These are phyloP conservation scores for Ganoderma resinaceum DNA, from an alignment of 1,284 basidiomycete genomes.

Conservation along the genomic window DNA sequence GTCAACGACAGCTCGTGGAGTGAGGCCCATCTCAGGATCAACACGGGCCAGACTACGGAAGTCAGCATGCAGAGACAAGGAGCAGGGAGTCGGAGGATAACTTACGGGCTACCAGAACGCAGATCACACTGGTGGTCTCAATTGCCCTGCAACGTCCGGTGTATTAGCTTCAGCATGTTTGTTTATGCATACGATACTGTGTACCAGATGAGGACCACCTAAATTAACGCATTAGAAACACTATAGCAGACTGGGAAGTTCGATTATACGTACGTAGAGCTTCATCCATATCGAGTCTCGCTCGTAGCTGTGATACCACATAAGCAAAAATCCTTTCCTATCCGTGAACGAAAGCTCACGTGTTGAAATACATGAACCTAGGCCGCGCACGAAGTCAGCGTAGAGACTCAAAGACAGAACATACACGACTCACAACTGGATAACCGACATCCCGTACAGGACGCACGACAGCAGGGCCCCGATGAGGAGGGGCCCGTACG, in stretches of 20 bases:
- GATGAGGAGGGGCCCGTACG: conserved; percentile 12
- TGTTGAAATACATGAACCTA: conserved; percentile 5
- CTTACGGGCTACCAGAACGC: neutral
- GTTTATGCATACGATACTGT: neutral
- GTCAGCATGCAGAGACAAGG: neutral
- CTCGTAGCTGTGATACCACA: neutral
- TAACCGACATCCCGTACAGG: neutral
- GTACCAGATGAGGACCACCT: neutral
- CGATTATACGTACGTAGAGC: neutral
- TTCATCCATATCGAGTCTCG: neutral
- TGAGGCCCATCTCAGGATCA: conserved; percentile 3
- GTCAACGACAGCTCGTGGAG: neutral
- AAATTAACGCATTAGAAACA: neutral
- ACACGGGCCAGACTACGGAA: neutral
- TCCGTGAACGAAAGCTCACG: neutral
- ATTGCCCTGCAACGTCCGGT: neutral
- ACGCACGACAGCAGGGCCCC: neutral
- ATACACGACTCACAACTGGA: conserved; percentile 5
- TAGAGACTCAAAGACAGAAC: neutral
- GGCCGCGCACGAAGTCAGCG: neutral
- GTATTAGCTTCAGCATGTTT: neutral
- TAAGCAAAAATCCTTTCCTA: neutral
- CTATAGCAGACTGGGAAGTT: neutral
- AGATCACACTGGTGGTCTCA: neutral
- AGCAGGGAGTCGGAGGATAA: neutral